Percentiles rank a stretch among this genome's conserved stretches.
These are phyloP conservation scores for Marsdenia floribunda DNA, from an alignment of 257 asterid genomes.

Conservation along the genomic window DNA sequence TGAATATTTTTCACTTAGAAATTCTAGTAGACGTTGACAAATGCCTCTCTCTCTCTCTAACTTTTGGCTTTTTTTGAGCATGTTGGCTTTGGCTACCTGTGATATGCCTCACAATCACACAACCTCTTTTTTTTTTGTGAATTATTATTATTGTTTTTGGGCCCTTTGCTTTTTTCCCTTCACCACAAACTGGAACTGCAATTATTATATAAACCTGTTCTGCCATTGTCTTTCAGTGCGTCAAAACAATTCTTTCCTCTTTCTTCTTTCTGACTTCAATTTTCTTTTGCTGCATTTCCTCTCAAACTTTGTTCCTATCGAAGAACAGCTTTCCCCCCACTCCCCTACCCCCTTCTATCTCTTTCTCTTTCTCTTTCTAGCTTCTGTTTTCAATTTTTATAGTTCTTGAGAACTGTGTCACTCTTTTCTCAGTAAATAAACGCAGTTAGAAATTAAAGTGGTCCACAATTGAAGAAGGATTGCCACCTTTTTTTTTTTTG, in stretches of 20 bases:
- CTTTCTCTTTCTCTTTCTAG: not conserved
- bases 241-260: slow-evolving; percentile 2
- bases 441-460: not conserved
- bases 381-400: not conserved
- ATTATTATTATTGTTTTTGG: not conserved
- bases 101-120: too few relatives aligned
- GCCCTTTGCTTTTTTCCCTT: not conserved
- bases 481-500: too few relatives aligned
- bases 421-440: slow-evolving; percentile 11
- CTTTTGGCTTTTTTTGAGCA: slow-evolving; percentile 7
- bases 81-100: slow-evolving; percentile 9
- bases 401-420: slow-evolving; percentile 15
- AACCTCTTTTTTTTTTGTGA: not conserved
- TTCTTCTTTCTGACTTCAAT: too few relatives aligned
- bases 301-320: not conserved
- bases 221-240: not conserved
- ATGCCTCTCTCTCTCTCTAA: not conserved
- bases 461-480: not conserved
- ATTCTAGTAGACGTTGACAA: not conserved
- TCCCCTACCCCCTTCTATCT: not conserved
- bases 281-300: not conserved
- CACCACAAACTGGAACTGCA: not conserved
- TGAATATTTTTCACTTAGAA: too few relatives aligned
- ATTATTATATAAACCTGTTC: slow-evolving; percentile 21
- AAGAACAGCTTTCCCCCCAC: not conserved